Evolutionary conservation across 225 moss, liverwort and hornwort genomes (phyloP).

Genomic region (Neckera pumila): DNA sequence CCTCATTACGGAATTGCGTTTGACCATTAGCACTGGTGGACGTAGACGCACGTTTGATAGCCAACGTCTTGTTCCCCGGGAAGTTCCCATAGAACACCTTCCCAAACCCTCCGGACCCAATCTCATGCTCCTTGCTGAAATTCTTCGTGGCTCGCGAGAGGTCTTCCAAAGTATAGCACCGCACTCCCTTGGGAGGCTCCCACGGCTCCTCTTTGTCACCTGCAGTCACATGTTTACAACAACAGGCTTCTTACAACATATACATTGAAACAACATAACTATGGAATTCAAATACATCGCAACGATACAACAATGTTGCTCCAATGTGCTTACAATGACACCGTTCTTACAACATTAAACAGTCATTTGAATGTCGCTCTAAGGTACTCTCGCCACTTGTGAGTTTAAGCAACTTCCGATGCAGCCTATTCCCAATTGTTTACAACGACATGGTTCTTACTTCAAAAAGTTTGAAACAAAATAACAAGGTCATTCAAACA

Average conservation of each 20-base stretch:
- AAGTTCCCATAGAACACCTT: slow-evolving; percentile 54
- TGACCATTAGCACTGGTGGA: slow-evolving; percentile 6
- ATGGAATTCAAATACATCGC: neutral
- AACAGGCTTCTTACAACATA: neutral
- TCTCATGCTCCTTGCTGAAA: slow-evolving; percentile 40
- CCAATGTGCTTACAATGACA: neutral
- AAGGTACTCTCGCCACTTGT: neutral
- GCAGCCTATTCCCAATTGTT: neutral
- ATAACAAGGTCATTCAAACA: neutral
- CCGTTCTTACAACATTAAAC: neutral
- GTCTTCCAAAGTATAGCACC: slow-evolving; percentile 35
- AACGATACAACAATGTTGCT: neutral
- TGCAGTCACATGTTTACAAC: neutral
- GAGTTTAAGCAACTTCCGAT: neutral
- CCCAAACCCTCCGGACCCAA: slow-evolving; percentile 58
- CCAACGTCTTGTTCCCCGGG: slow-evolving; percentile 24
- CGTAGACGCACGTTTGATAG: slow-evolving; percentile 49
- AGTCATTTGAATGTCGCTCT: neutral
- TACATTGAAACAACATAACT: neutral
- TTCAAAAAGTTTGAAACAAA: neutral
- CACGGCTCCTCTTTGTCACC: slow-evolving; percentile 13
- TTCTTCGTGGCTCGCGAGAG: slow-evolving; percentile 30
- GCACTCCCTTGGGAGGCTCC: slow-evolving; percentile 50
- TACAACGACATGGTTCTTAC: neutral
- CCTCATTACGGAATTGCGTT: slow-evolving; percentile 53